Base-by-base conservation (phyloP, 2,329 filamentous ascomycete species). In the Ascochyta viciae-villosae region DNA sequence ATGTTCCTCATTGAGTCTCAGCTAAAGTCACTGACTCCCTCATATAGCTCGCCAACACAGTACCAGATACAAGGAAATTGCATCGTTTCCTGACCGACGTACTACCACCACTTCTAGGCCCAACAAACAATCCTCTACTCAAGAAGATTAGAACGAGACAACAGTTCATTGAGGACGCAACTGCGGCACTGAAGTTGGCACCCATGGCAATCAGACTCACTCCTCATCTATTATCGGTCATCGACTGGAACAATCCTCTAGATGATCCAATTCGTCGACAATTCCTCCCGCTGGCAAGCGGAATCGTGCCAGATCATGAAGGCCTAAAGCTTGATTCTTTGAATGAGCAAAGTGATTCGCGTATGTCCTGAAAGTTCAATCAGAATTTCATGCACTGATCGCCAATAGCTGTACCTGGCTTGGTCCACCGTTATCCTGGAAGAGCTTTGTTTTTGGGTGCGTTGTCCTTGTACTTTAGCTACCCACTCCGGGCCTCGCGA, bases 381-480 rank as follows among this genome's bases (percentile, higher is more conserved):
- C 13, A 3, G 33, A 37, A 13, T 22, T 6, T 9, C n/a, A 29
- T 13, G 4, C 29, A 22, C 57, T 63, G 29, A 63, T 34, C 7
- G 15, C 10, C 3, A 13, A 9, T 42, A 71, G 65, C 83, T 0
- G 83, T 87, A 2, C 74, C 78, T 15, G 85, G 84, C 0, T 70
- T 88, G 3, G 84, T 88, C 2, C 85, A 88, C 67, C 79, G 86
- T n/a, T 89, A 89, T 66, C 81, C 81, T 0, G 85, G 87, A 56
- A 87, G 86, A 69, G 85, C 82, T 2, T 71, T 89, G 6, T 87
- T 89, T 50, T 74, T 88, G 27, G 81, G 85, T 87, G 72, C 69
- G 79, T 63, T 6, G 9, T 3, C 19, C 19, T 7, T n/a, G 13
- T 9, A 8, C 16, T n/a, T 19, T 42, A 3, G 3, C 6, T 22